Base-by-base conservation (phyloP, 257 asterid genomes). In the Ophiorrhiza pumila region DNA sequence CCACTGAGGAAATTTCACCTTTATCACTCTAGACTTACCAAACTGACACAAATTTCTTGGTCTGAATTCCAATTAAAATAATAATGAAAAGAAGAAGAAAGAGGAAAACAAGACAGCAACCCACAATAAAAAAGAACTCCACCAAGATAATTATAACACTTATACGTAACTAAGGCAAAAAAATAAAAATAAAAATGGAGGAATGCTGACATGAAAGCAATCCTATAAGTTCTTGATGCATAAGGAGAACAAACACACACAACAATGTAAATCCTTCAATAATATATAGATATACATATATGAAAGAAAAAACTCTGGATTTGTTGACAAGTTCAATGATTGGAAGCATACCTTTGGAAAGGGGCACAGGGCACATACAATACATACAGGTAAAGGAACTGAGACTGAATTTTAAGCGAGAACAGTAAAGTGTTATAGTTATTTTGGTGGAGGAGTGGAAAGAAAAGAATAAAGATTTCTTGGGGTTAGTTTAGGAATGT, bases 271-370 rank as follows among this genome's bases (percentile, higher is more conserved):
- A n/a, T n/a, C n/a, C n/a, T n/a, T n/a, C n/a, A n/a, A n/a, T n/a
- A n/a, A n/a, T n/a, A n/a, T n/a, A n/a, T n/a, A n/a, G n/a, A n/a
- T n/a, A n/a, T n/a, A n/a, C n/a, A n/a, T n/a, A n/a, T n/a, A n/a
- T n/a, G n/a, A 37, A 2, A 37, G 7, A 37, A 6, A 37, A 37
- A 37, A 3, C 42, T 37, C 42, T 37, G 3, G 42, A 37, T 37
- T 37, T 37, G 42, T 37, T 37, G 7, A 37, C 42, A 37, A 37
- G 42, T 37, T 2, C 7, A 37, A 3, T 2, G 42, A 37, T 37
- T n/a, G 37, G 68, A 41, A 64, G 60, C 34, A 64, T 37, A 64
- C 69, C 53, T 39, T 34, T 39, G 47, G 27, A 41, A 64, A 17
- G 50, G 47, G 52, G 52, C 52, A 20, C 52, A 15, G 52, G 52